Evolutionary conservation across 305 asterid genomes (phyloP).

Genomic region (Solanum aculeatissimum): DNA sequence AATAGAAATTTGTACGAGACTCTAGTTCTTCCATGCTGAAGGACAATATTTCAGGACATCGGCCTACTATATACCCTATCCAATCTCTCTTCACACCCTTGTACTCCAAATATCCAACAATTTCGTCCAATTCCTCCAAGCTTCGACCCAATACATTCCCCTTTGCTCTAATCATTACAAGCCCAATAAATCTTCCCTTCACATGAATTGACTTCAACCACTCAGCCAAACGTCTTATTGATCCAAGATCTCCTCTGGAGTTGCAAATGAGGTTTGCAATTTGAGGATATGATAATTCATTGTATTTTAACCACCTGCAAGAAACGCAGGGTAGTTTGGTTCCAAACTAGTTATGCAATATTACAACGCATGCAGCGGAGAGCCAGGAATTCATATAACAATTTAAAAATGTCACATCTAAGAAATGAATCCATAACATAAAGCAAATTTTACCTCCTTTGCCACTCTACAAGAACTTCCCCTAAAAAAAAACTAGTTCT

Average conservation of each 20-base stretch:
- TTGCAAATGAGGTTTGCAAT: constrained; percentile 70
- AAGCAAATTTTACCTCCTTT: not conserved
- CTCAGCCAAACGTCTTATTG: constrained; percentile 42
- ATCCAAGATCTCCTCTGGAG: constrained; percentile 54
- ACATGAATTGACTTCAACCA: constrained; percentile 75
- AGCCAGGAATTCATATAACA: not conserved
- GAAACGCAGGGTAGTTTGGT: not conserved
- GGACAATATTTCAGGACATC: constrained; percentile 70
- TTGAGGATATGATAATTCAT: constrained; percentile 71
- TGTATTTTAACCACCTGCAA: constrained; percentile 93
- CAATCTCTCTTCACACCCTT: constrained; percentile 79
- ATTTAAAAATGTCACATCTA: not conserved
- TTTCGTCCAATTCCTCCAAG: constrained; percentile 53
- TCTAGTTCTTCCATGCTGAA: constrained; percentile 67
- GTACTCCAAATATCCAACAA: constrained; percentile 44
- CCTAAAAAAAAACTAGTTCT: not conserved
- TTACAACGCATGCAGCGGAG: not conserved
- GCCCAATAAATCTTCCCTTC: constrained; percentile 80
- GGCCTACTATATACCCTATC: constrained; percentile 76
- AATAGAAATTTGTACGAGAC: constrained; percentile 49
- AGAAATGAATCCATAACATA: not conserved
- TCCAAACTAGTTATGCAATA: not conserved
- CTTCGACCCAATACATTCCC: constrained; percentile 36
- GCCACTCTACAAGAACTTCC: not conserved
- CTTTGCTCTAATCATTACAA: constrained; percentile 45